A percentile compares a stretch with the other conserved stretches of the same genome.
Conservation (phyloP, 306 rosid species). For the Citrullus amarus region DNA sequence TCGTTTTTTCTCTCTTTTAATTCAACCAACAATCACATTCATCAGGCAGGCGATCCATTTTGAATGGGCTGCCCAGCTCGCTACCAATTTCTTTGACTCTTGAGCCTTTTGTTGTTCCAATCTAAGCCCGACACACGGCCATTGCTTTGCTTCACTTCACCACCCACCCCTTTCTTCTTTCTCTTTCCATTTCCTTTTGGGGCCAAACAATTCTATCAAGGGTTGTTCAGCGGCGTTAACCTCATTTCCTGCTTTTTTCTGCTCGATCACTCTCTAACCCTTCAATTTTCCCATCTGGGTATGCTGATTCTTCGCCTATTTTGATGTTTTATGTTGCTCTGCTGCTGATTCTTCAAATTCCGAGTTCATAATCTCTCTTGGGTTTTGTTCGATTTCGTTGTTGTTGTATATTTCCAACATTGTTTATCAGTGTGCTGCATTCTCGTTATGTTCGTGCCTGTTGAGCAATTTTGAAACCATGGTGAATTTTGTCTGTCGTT, state of each 20-base stretch:
- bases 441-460: not conserved
- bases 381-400: not conserved
- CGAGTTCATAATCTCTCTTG: not conserved
- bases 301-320: not conserved
- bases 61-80: not conserved
- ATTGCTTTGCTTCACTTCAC: not conserved
- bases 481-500: not conserved
- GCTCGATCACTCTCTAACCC: not conserved
- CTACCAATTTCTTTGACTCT: slow-evolving; percentile 5
- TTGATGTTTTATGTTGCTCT: not conserved
- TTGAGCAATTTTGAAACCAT: not conserved
- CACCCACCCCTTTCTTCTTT: slow-evolving; percentile 16
- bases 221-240: slow-evolving; percentile 7
- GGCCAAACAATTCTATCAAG: slow-evolving; percentile 3
- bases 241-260: not conserved
- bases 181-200: not conserved
- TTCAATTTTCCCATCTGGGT: slow-evolving; percentile 6
- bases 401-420: not conserved
- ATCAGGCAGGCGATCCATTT: not conserved
- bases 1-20: not conserved
- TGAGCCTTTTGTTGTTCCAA: not conserved
- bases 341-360: not conserved
- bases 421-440: not conserved
- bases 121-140: slow-evolving; percentile 14
- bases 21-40: not conserved